phyloP scores from a whole-genome alignment of 495 filamentous ascomycete species.

The Rusavskia elegans region DNA sequence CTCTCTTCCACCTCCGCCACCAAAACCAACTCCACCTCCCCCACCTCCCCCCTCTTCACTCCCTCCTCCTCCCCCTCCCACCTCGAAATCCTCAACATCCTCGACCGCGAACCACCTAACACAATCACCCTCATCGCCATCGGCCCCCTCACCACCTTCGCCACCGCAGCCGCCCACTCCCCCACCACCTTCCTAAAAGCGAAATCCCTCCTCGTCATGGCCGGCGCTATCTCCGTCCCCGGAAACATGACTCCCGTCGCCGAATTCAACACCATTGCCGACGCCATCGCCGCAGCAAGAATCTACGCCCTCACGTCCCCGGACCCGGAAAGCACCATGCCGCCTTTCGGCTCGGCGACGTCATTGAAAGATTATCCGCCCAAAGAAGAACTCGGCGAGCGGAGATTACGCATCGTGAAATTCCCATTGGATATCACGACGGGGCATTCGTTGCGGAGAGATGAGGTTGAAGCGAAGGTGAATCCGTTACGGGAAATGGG shows the following conservation, averaged over 20 bases:
- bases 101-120: slow-evolving; percentile 61
- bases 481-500: slow-evolving; percentile 31
- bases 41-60: slow-evolving; percentile 42
- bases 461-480: slow-evolving; percentile 40
- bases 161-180: slow-evolving; percentile 71
- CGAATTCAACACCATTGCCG: slow-evolving; percentile 77
- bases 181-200: slow-evolving; percentile 72
- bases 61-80: slow-evolving; percentile 58
- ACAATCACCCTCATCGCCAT: slow-evolving; percentile 81
- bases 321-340: slow-evolving; percentile 52
- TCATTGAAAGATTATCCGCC: slow-evolving; percentile 49
- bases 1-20: slow-evolving; percentile 22
- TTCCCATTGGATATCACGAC: slow-evolving; percentile 87
- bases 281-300: slow-evolving; percentile 69
- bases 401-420: slow-evolving; percentile 53
- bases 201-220: slow-evolving; percentile 94
- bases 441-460: slow-evolving; percentile 47
- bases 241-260: slow-evolving; percentile 72
- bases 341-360: slow-evolving; percentile 24
- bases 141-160: slow-evolving; percentile 83
- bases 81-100: slow-evolving; percentile 67
- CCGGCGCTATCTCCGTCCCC: slow-evolving; percentile 59
- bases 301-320: slow-evolving; percentile 83
- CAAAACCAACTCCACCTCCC: slow-evolving; percentile 16
- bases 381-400: slow-evolving; percentile 31